Conservation (phyloP, 1,284 basidiomycete genomes). For the Ceratobasidium sp. region DNA sequence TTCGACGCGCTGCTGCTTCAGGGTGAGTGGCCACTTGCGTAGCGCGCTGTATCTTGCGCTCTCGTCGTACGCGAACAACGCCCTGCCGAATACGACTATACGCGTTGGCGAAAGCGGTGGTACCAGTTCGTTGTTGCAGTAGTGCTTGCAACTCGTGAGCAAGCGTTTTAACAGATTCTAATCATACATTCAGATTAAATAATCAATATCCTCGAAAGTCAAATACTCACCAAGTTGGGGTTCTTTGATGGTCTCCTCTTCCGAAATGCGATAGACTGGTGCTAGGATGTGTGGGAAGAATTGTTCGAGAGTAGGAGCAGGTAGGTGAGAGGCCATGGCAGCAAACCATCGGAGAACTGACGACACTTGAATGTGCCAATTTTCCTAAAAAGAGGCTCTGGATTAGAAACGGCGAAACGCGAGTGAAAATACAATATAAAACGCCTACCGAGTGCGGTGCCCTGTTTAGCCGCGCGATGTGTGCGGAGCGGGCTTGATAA, state of each 20-base stretch:
- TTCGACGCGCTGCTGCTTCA: slow-evolving; percentile 79
- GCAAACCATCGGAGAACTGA: slow-evolving; percentile 94
- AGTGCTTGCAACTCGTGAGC: slow-evolving; percentile 89
- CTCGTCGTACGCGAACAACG: slow-evolving; percentile 73
- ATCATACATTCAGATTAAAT: background rate
- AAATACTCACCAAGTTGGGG: slow-evolving; percentile 74
- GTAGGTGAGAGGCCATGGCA: slow-evolving; percentile 83
- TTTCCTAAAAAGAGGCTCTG: slow-evolving; percentile 54
- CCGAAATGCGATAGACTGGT: slow-evolving; percentile 86
- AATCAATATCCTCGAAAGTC: background rate
- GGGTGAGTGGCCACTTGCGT: slow-evolving; percentile 76
- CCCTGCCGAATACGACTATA: slow-evolving; percentile 86
- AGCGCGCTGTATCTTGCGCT: slow-evolving; percentile 73
- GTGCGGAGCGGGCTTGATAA: slow-evolving; percentile 81
- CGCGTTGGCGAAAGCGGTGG: slow-evolving; percentile 77
- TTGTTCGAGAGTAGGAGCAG: slow-evolving; percentile 63
- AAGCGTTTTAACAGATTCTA: slow-evolving; percentile 86
- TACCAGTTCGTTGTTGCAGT: slow-evolving; percentile 86
- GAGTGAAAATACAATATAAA: background rate
- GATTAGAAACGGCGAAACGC: slow-evolving; percentile 16
- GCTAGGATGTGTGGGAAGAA: slow-evolving; percentile 88
- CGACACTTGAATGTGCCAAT: slow-evolving; percentile 83
- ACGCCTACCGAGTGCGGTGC: slow-evolving; percentile 61
- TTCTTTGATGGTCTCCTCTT: slow-evolving; percentile 85
- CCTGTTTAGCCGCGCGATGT: slow-evolving; percentile 70